phyloP scores from a whole-genome alignment of 1,139 yeast species.

The Saccharomyces pastorianus region DNA sequence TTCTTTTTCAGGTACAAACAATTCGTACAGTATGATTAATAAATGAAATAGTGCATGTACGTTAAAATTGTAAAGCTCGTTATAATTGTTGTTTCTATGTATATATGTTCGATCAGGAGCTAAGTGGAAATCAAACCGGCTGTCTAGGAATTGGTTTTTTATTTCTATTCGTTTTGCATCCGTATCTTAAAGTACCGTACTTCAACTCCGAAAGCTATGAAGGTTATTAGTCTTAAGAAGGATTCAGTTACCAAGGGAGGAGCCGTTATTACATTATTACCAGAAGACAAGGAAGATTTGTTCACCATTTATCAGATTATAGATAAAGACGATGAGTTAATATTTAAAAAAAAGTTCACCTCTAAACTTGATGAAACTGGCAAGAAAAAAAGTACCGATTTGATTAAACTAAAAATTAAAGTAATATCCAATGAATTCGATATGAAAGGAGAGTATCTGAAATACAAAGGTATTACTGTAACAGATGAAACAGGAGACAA shows the following conservation, averaged over 20 bases:
- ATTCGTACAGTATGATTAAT: not conserved
- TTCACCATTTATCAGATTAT: slow-evolving; percentile 83
- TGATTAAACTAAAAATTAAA: slow-evolving; percentile 33
- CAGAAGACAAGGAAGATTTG: slow-evolving; percentile 87
- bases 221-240: slow-evolving; percentile 6
- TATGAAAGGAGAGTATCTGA: slow-evolving; percentile 65
- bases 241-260: slow-evolving; percentile 10
- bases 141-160: too few relatives aligned
- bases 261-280: slow-evolving; percentile 45
- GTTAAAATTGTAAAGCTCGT: too few relatives aligned
- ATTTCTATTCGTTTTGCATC: too few relatives aligned
- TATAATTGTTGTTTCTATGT: too few relatives aligned
- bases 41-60: not conserved
- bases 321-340: slow-evolving; percentile 66
- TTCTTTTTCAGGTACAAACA: not conserved
- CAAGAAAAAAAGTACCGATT: slow-evolving; percentile 26
- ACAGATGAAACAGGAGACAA: slow-evolving; percentile 44
- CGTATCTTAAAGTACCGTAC: too few relatives aligned
- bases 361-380: slow-evolving; percentile 23
- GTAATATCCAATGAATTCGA: slow-evolving; percentile 71
- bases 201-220: slow-evolving; percentile 4
- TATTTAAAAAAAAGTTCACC: slow-evolving; percentile 45
- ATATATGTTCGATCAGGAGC: too few relatives aligned
- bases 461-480: slow-evolving; percentile 73
- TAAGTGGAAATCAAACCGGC: too few relatives aligned